A percentile compares a stretch with the other conserved stretches of the same genome.
Conservation (phyloP, 345 rosid species). For the Salix purpurea region DNA sequence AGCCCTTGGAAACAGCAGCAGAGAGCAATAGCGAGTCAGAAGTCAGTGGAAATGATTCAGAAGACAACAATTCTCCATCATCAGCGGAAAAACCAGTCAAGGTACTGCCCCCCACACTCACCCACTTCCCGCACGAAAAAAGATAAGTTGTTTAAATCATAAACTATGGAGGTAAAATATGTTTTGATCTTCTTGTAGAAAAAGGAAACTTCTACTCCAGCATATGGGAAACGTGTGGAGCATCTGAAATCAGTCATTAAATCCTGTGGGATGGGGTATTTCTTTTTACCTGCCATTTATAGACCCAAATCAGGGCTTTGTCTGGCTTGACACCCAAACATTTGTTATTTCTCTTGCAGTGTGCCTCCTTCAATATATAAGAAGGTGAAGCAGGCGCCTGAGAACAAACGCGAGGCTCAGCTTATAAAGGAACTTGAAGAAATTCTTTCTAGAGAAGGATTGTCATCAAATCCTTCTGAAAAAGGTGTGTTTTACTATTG, state of each 20-base stretch:
- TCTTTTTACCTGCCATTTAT: slow-evolving; percentile 13
- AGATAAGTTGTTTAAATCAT: background rate
- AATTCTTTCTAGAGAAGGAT: slow-evolving; percentile 82
- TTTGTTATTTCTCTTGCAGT: slow-evolving; percentile 36
- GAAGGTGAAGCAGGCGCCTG: slow-evolving; percentile 82
- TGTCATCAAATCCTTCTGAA: slow-evolving; percentile 76
- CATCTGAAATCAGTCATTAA: slow-evolving; percentile 79
- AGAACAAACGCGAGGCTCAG: slow-evolving; percentile 70
- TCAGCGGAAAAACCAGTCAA: slow-evolving; percentile 46
- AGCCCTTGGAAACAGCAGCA: slow-evolving; percentile 34
- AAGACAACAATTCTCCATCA: slow-evolving; percentile 46
- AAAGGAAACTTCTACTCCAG: slow-evolving; percentile 57
- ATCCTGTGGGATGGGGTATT: slow-evolving; percentile 81
- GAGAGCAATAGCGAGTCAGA: slow-evolving; percentile 43
- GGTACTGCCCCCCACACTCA: slow-evolving; percentile 29
- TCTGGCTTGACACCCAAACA: slow-evolving; percentile 6
- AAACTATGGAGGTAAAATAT: background rate
- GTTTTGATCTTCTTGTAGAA: slow-evolving; percentile 40
- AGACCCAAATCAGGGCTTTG: slow-evolving; percentile 1
- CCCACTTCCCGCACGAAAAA: background rate
- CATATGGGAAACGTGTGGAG: slow-evolving; percentile 75
- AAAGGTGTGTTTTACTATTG: slow-evolving; percentile 45
- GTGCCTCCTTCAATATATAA: slow-evolving; percentile 73
- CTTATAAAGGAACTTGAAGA: slow-evolving; percentile 75
- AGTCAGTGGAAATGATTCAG: slow-evolving; percentile 43